Percentiles rank a stretch among this genome's conserved stretches.
Conservation (phyloP, 495 filamentous ascomycete species). For the Aspergillus nanangensis region DNA sequence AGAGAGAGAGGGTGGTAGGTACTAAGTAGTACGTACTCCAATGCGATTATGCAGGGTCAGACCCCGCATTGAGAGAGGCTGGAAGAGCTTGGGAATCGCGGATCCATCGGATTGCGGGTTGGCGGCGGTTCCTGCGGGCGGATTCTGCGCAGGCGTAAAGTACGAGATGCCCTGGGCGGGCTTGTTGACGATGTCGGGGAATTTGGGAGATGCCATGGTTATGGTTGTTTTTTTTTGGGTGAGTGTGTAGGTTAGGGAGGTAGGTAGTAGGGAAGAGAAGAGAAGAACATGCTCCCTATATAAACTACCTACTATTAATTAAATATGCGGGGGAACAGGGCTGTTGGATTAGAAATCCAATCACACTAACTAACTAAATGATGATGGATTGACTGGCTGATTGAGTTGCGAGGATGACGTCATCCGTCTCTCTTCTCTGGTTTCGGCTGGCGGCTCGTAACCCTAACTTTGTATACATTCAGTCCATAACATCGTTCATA, state of each 20-base stretch:
- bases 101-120: constrained; percentile 54
- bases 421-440: too few species aligned
- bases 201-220: not conserved
- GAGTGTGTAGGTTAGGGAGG: not conserved
- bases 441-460: too few species aligned
- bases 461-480: too few species aligned
- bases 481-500: too few species aligned
- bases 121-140: constrained; percentile 61
- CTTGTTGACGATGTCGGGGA: constrained; percentile 33
- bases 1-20: not conserved
- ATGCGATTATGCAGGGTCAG: constrained; percentile 59
- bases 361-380: too few species aligned
- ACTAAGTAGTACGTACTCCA: constrained; percentile 45
- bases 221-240: not conserved
- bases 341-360: too few species aligned
- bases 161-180: constrained; percentile 53
- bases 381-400: too few species aligned
- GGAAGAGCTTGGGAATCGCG: constrained; percentile 64
- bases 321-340: too few species aligned
- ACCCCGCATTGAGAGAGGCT: constrained; percentile 56
- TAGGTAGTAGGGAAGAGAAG: not conserved
- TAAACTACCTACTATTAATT: too few species aligned
- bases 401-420: too few species aligned
- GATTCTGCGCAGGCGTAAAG: constrained; percentile 63
- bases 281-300: too few species aligned